These are phyloP conservation scores for Gastrolobium bilobum DNA, from an alignment of 306 rosid genomes.

Conservation along the genomic window DNA sequence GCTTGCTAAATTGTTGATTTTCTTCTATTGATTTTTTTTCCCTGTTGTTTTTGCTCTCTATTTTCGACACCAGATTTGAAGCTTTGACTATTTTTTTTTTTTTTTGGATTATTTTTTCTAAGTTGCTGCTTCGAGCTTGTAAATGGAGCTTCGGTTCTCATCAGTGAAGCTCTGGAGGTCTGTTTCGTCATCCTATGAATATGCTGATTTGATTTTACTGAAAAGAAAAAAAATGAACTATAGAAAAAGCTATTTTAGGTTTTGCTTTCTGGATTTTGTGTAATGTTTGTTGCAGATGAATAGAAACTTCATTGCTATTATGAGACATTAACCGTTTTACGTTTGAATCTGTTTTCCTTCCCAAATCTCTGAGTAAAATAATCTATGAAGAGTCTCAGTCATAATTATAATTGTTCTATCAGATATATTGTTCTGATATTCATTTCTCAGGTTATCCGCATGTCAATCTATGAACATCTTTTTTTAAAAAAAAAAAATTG, in stretches of 20 bases:
- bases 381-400: not conserved
- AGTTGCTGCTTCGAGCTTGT: slow-evolving; percentile 59
- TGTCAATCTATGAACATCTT: not conserved
- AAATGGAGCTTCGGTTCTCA: slow-evolving; percentile 52
- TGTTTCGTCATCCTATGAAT: slow-evolving; percentile 13
- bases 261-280: slow-evolving; percentile 5
- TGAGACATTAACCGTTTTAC: not conserved
- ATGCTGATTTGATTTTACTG: not conserved
- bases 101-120: slow-evolving; percentile 26
- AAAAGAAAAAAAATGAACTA: not conserved
- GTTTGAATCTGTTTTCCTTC: slow-evolving; percentile 27
- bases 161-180: slow-evolving; percentile 56
- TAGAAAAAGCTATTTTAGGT: slow-evolving; percentile 16
- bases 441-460: not conserved
- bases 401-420: slow-evolving; percentile 24
- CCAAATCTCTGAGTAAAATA: slow-evolving; percentile 16
- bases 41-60: not conserved
- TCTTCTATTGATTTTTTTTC: not conserved
- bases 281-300: slow-evolving; percentile 7
- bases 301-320: slow-evolving; percentile 17
- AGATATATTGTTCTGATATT: not conserved
- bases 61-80: slow-evolving; percentile 40
- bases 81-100: slow-evolving; percentile 42
- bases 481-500: not conserved
- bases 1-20: slow-evolving; percentile 17